Evolutionary conservation across 2,329 filamentous ascomycete genomes (phyloP), one percentile per base, ranked within the genome.

Genomic region (Colletotrichum graminicola): DNA sequence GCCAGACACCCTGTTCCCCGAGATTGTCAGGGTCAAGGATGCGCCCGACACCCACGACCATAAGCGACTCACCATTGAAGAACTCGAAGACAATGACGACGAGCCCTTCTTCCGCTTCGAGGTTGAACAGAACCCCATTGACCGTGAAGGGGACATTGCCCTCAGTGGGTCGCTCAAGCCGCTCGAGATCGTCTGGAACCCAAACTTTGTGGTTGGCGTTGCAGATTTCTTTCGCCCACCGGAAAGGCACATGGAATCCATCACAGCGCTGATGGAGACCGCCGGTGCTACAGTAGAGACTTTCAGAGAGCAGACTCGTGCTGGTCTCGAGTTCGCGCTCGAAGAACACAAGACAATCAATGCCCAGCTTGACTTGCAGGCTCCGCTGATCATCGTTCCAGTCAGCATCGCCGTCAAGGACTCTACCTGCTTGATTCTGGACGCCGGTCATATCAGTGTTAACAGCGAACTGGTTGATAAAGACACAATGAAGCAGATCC

Each of bases 341-440:
- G 93, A 98, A 77, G 97, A 99, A 79, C 96, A 99, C 86, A 98
- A 97, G 85, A 98, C 96, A 2, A 92, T 99, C 79, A 97, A 99
- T 77, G 95, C 95, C 18, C 94, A 98, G 76, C 87, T 99, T 54
- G 96, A 99, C 80, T 89, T 99, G 16, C 95, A 98, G 79, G 96
- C 96, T 0, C 96, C 96, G 45, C 89, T 99, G 1, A 97, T 99
- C 75, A 98, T 99, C 74, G 90, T 99, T 12, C 96, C 96, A 0
- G 94, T 98, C 78, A 97, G 93, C 77, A 96, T 99, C 69, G 95
- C 92, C 0, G 89, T 91, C 29, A 86, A 91, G 76, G 91, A 89
- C 73, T 94, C 94, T 0, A 93, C 94, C 5, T 99, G 96, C 77
- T 85, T 99, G 72, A 98, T 99, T 75, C 83, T 99, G 2, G 96